phyloP scores from a whole-genome alignment of 2,329 filamentous ascomycete genomes.

The Cladosporium sp. region DNA sequence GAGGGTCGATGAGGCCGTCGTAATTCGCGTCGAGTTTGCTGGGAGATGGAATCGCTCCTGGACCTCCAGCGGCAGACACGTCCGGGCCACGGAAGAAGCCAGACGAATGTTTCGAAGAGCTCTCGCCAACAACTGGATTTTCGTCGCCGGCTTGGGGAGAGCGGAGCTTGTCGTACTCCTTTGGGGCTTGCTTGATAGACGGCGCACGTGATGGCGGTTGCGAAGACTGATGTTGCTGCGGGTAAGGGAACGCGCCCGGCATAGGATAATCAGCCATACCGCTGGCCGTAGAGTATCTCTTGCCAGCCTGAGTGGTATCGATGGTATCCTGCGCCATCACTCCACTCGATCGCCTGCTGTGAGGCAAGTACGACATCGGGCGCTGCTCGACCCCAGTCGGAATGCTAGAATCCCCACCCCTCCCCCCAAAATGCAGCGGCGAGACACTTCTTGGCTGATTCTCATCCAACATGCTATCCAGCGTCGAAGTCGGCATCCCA shows the following conservation, averaged over 20 bases:
- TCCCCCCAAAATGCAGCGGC: not conserved
- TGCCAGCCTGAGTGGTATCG: not conserved
- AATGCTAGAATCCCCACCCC: no score
- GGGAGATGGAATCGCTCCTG: slow-evolving; percentile 1
- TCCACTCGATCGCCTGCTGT: slow-evolving; percentile 14
- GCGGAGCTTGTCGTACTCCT: slow-evolving; percentile 28
- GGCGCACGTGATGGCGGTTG: slow-evolving; percentile 1
- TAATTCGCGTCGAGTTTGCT: slow-evolving; percentile 13
- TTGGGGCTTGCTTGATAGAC: slow-evolving; percentile 22
- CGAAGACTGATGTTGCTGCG: not conserved
- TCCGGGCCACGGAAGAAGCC: slow-evolving; percentile 27
- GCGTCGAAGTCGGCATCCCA: not conserved
- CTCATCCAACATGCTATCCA: not conserved
- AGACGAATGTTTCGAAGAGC: slow-evolving; percentile 21
- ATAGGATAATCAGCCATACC: not conserved
- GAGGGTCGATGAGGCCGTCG: slow-evolving; percentile 14
- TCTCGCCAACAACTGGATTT: not conserved
- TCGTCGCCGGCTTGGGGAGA: slow-evolving; percentile 17
- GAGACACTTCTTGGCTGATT: not conserved
- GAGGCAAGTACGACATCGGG: slow-evolving; percentile 32
- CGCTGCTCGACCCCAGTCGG: slow-evolving; percentile 23
- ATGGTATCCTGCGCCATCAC: slow-evolving; percentile 21
- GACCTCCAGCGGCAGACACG: not conserved
- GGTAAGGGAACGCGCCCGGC: not conserved
- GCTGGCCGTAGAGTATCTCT: not conserved